Evolutionary conservation across 2,329 filamentous ascomycete species (phyloP).

Genomic region (Graphilbum ipis-grandicollis): DNA sequence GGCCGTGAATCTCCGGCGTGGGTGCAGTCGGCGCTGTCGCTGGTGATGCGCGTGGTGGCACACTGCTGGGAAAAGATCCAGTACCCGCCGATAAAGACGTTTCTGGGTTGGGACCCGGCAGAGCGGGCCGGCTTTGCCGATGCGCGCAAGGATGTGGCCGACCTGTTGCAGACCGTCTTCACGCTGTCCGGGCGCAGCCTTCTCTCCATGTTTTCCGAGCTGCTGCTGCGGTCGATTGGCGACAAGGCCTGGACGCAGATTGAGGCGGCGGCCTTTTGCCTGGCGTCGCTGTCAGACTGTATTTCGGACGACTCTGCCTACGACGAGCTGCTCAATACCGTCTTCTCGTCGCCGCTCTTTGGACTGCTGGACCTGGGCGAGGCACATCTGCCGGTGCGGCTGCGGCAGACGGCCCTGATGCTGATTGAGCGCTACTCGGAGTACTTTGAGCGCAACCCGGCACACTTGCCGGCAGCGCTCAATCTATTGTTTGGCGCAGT

Average conservation of each 20-base stretch:
- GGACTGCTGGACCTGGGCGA: conserved; percentile 31
- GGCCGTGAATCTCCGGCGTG: conserved; percentile 25
- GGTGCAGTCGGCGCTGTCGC: conserved; percentile 38
- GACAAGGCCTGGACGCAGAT: conserved; percentile 38
- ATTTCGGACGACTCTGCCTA: conserved; percentile 37
- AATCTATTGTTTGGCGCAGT: conserved; percentile 60
- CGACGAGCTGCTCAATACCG: conserved; percentile 38
- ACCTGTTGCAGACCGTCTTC: conserved; percentile 58
- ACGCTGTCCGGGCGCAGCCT: conserved; percentile 38
- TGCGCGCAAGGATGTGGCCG: conserved; percentile 62
- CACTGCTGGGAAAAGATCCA: conserved; percentile 52
- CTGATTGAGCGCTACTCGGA: conserved; percentile 57
- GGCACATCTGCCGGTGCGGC: conserved; percentile 38
- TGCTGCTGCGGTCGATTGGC: conserved; percentile 32
- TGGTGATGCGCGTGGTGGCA: conserved; percentile 47
- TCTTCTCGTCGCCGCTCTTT: conserved; percentile 46
- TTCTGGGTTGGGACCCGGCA: conserved; percentile 51
- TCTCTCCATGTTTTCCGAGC: conserved; percentile 36
- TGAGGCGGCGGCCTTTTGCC: conserved; percentile 43
- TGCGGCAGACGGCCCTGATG: conserved; percentile 50
- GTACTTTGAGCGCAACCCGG: conserved; percentile 56
- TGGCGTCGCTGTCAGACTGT: conserved; percentile 51
- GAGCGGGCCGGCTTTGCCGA: conserved; percentile 51
- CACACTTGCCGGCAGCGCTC: conserved; percentile 50
- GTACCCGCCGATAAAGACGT: conserved; percentile 41